Conservation (phyloP, 805 yeast species). For the Ogataea pilisensis region DNA sequence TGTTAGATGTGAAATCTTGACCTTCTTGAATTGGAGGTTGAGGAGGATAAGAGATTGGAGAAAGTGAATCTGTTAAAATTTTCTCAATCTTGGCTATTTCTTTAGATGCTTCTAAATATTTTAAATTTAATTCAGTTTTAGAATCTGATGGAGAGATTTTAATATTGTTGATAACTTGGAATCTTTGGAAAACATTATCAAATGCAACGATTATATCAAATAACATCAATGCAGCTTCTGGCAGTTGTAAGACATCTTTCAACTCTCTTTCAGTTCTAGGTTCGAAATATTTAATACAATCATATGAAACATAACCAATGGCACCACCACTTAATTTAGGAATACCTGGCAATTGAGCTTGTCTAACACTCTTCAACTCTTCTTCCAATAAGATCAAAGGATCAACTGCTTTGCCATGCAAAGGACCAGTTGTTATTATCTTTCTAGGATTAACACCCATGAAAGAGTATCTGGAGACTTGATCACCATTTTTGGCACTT, state of each 20-base stretch:
- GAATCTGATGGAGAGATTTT: conserved; percentile 36
- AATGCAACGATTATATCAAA: conserved; percentile 87
- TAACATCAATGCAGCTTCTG: conserved; percentile 90
- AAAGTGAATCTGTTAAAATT: conserved; percentile 40
- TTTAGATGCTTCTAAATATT: conserved; percentile 50
- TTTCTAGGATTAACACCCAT: conserved; percentile 85
- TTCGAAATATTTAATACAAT: conserved; percentile 94
- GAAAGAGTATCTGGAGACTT: conserved; percentile 85
- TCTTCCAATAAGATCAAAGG: conserved; percentile 73
- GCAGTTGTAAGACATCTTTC: conserved; percentile 76
- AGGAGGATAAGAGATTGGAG: conserved; percentile 55
- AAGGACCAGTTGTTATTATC: conserved; percentile 77
- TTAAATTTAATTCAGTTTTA: conserved; percentile 33
- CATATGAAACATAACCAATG: conserved; percentile 91
- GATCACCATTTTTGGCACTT: conserved; percentile 85
- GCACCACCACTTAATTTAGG: conserved; percentile 93
- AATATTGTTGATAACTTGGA: conserved; percentile 84
- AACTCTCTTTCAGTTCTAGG: conserved; percentile 77
- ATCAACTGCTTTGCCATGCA: conserved; percentile 61
- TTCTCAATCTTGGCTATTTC: conserved; percentile 54
- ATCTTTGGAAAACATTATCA: conserved; percentile 91
- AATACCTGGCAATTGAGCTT: conserved; percentile 77
- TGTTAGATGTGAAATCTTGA: conserved; percentile 77
- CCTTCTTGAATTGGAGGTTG: conserved; percentile 68
- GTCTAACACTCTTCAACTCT: conserved; percentile 61